phyloP scores from a whole-genome alignment of 352 stramenopile species.

The Globisporangium emineosum region DNA sequence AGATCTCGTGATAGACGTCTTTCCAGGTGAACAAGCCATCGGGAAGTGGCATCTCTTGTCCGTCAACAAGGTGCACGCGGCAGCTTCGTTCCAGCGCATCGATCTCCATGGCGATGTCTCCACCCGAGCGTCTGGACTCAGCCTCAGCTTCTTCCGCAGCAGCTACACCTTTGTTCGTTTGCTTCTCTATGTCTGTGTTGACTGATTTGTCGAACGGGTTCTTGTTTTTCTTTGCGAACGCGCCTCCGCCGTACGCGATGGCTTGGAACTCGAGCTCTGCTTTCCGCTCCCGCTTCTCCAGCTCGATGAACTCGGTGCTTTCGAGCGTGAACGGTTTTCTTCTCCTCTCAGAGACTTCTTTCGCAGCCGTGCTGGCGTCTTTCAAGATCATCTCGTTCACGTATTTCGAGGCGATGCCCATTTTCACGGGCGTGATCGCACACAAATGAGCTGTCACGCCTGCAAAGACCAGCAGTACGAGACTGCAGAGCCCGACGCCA shows the following conservation, averaged over 20 bases:
- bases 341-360: slow-evolving; percentile 57
- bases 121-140: slow-evolving; percentile 29
- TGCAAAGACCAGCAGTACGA: slow-evolving; percentile 75
- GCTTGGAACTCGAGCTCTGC: slow-evolving; percentile 82
- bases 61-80: slow-evolving; percentile 30
- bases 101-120: slow-evolving; percentile 66
- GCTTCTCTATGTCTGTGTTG: slow-evolving; percentile 1
- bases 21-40: slow-evolving; percentile 49
- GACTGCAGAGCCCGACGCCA: slow-evolving; percentile 84
- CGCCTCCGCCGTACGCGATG: slow-evolving; percentile 64
- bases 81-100: slow-evolving; percentile 62
- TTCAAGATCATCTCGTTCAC: slow-evolving; percentile 88
- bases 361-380: slow-evolving; percentile 74
- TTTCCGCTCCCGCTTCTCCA: slow-evolving; percentile 66
- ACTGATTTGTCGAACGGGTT: slow-evolving; percentile 13
- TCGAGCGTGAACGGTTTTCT: slow-evolving; percentile 75
- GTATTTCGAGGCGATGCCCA: slow-evolving; percentile 87
- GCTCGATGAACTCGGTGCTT: slow-evolving; percentile 72
- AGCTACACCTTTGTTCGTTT: slow-evolving; percentile 1
- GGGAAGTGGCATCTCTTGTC: slow-evolving; percentile 29
- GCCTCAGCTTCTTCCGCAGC: neutral
- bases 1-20: slow-evolving; percentile 39
- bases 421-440: slow-evolving; percentile 80
- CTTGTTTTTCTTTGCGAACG: slow-evolving; percentile 55
- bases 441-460: slow-evolving; percentile 77